A percentile compares a stretch with the other conserved stretches of the same genome.
These are phyloP conservation scores for Claviceps fusiformis DNA, from an alignment of 2,329 filamentous ascomycete genomes.

Conservation along the genomic window DNA sequence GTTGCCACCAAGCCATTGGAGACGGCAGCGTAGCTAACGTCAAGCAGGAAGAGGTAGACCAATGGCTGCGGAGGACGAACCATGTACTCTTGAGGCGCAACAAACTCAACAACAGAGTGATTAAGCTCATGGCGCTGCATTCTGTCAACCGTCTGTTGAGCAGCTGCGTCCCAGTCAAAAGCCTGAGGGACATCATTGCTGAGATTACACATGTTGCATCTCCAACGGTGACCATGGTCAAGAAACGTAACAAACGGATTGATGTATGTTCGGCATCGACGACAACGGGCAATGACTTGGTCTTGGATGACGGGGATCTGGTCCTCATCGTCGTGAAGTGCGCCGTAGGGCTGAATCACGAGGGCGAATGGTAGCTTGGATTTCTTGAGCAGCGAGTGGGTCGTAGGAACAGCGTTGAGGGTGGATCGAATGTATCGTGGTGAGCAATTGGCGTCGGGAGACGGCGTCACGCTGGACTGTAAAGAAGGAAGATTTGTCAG, in stretches of 20 bases:
- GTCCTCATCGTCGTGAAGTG: conserved; percentile 87
- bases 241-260: conserved; percentile 95
- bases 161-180: conserved; percentile 91
- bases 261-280: conserved; percentile 92
- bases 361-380: conserved; percentile 91
- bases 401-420: conserved; percentile 85
- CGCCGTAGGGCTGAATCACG: conserved; percentile 88
- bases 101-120: conserved; percentile 92
- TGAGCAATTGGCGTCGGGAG: conserved; percentile 79
- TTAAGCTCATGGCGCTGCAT: conserved; percentile 91
- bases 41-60: conserved; percentile 90
- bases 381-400: conserved; percentile 87
- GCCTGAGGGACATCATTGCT: conserved; percentile 98
- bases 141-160: conserved; percentile 82
- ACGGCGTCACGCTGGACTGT: conserved; percentile 80
- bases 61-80: conserved; percentile 90
- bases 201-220: conserved; percentile 98
- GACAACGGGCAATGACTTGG: conserved; percentile 92
- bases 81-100: conserved; percentile 99
- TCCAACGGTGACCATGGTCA: conserved; percentile 94
- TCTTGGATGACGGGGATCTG: conserved; percentile 84
- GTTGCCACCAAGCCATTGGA: conserved; percentile 86
- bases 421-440: conserved; percentile 93
- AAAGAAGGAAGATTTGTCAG: conserved; percentile 23
- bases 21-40: conserved; percentile 83